Conservation (phyloP, 768 basidiomycete species). For the Auricularia cornea region DNA sequence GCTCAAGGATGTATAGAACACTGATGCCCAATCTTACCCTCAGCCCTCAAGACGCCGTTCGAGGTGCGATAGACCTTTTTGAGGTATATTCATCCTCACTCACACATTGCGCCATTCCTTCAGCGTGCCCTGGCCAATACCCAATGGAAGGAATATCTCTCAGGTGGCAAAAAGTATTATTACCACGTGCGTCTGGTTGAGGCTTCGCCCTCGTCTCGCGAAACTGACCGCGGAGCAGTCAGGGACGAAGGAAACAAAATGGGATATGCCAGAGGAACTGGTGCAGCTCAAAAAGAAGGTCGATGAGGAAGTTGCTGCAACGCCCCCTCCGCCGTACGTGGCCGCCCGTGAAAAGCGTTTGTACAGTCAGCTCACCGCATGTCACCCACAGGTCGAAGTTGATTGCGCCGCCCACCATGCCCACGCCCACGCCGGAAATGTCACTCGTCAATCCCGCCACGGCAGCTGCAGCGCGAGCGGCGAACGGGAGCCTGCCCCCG, state of each 20-base stretch:
- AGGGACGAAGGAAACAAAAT: constrained; percentile 87
- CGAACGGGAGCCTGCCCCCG: constrained; percentile 52
- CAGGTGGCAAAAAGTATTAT: constrained; percentile 85
- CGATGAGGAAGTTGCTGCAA: constrained; percentile 48
- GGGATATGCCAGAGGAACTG: constrained; percentile 96
- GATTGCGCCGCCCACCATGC: constrained; percentile 19
- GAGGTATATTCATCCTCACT: background rate
- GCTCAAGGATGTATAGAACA: too few relatives aligned
- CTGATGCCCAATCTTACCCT: background rate
- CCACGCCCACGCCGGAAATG: constrained; percentile 37
- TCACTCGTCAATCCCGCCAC: constrained; percentile 18
- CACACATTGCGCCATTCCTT: constrained; percentile 6
- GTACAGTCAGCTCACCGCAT: too few relatives aligned
- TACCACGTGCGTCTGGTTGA: constrained; percentile 59
- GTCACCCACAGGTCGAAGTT: too few relatives aligned
- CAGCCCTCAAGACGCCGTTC: constrained; percentile 85
- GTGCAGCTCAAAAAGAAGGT: constrained; percentile 76
- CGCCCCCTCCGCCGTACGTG: too few relatives aligned
- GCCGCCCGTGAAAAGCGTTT: too few relatives aligned
- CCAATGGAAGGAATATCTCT: constrained; percentile 94
- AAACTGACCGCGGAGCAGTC: constrained; percentile 37
- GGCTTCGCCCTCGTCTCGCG: background rate
- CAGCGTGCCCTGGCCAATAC: constrained; percentile 85
- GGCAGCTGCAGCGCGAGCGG: constrained; percentile 25
- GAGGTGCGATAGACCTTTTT: constrained; percentile 49